These are phyloP conservation scores for Plasmopara muralis DNA, from an alignment of 352 stramenopile species.

Conservation along the genomic window DNA sequence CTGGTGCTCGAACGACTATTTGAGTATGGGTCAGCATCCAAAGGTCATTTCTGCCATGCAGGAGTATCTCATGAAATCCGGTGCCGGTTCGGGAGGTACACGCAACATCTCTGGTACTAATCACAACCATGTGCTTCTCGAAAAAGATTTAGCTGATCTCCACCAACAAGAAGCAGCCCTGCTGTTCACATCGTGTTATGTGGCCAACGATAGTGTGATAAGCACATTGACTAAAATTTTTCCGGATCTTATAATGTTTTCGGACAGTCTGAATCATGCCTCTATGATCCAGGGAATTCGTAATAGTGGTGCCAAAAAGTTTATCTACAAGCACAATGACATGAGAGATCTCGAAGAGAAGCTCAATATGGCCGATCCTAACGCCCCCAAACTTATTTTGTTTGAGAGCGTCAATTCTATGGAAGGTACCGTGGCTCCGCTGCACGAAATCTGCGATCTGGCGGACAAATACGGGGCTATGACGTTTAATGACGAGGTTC, in stretches of 20 bases:
- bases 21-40: conserved; percentile 87
- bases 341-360: conserved; percentile 72
- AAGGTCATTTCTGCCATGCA: conserved; percentile 83
- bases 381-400: conserved; percentile 75
- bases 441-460: conserved; percentile 81
- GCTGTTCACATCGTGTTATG: conserved; percentile 87
- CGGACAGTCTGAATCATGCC: conserved; percentile 88
- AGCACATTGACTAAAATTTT: conserved; percentile 87
- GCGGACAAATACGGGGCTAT: conserved; percentile 89
- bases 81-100: conserved; percentile 76
- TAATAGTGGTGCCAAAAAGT: conserved; percentile 70
- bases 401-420: conserved; percentile 88
- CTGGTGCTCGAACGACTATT: conserved; percentile 89
- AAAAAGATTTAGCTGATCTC: conserved; percentile 77
- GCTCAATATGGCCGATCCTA: conserved; percentile 62
- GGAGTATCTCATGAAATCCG: conserved; percentile 71
- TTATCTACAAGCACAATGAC: conserved; percentile 86
- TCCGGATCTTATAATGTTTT: conserved; percentile 85
- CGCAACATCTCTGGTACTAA: conserved; percentile 90
- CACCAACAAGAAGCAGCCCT: conserved; percentile 82
- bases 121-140: conserved; percentile 86
- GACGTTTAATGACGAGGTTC: conserved; percentile 89
- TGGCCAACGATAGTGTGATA: conserved; percentile 88
- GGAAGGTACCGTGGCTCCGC: conserved; percentile 78
- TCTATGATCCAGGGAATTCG: conserved; percentile 85